Conservation (phyloP, 129 eudicot species). For the Kitagawia praeruptora region DNA sequence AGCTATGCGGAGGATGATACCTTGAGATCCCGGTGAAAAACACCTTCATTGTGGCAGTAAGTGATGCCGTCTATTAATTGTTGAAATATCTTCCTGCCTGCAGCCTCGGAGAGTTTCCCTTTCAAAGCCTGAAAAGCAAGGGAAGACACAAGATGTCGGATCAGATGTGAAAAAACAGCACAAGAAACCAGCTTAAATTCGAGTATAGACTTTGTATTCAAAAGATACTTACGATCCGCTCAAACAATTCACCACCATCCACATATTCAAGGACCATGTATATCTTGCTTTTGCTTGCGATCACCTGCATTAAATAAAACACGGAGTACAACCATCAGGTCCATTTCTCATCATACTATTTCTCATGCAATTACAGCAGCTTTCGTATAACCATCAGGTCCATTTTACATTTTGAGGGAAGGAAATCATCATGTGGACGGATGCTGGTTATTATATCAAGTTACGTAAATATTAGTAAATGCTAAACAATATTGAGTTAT, state of each 20-base stretch:
- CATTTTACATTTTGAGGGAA: too few species aligned
- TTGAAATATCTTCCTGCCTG: slow-evolving; percentile 65
- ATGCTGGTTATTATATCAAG: too few species aligned
- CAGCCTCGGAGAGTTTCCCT: slow-evolving; percentile 55
- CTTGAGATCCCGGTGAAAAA: slow-evolving; percentile 79
- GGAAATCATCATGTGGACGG: too few species aligned
- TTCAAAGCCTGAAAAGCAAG: slow-evolving; percentile 38
- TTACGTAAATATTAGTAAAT: too few species aligned
- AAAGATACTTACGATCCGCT: slow-evolving; percentile 51
- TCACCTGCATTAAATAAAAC: slow-evolving; percentile 39
- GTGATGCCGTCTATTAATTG: slow-evolving; percentile 64
- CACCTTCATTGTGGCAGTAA: slow-evolving; percentile 79
- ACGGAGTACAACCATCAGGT: too few species aligned
- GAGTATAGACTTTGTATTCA: neutral
- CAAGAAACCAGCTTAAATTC: neutral
- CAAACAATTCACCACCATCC: slow-evolving; percentile 84
- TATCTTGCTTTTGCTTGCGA: slow-evolving; percentile 94
- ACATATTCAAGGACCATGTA: slow-evolving; percentile 90
- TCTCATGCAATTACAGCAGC: neutral
- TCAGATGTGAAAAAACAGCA: slow-evolving; percentile 2
- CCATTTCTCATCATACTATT: too few species aligned
- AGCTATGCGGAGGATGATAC: slow-evolving; percentile 14
- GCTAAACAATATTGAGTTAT: too few species aligned
- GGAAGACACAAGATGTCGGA: neutral
- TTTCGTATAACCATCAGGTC: neutral